These are phyloP conservation scores for Mycena rebaudengoi DNA, from an alignment of 768 basidiomycete genomes.

Conservation along the genomic window DNA sequence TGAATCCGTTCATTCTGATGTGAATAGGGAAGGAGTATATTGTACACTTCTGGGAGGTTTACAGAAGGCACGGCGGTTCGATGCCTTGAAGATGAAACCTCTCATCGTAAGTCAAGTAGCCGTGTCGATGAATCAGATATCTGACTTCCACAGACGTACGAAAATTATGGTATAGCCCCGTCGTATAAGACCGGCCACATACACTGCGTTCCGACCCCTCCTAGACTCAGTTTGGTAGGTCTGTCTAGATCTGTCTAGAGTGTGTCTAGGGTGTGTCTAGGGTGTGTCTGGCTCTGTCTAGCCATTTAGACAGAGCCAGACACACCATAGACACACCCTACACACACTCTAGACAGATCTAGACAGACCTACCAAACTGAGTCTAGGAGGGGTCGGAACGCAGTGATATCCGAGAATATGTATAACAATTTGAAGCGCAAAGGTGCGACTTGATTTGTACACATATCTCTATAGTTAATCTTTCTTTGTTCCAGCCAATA, in stretches of 20 bases:
- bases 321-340: too few species aligned
- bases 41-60: not conserved
- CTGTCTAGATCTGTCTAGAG: too few species aligned
- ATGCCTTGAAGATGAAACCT: not conserved
- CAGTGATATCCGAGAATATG: not conserved
- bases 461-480: not conserved
- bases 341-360: too few species aligned
- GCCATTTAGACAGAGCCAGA: too few species aligned
- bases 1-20: not conserved
- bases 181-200: not conserved
- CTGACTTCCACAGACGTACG: not conserved
- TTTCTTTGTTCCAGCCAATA: not conserved
- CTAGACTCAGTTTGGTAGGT: too few species aligned
- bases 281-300: too few species aligned
- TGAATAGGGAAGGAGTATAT: not conserved
- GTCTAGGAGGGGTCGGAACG: too few species aligned
- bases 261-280: too few species aligned
- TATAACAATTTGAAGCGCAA: slow-evolving; percentile 4
- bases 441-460: not conserved
- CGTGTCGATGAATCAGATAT: not conserved
- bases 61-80: not conserved
- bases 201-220: too few species aligned
- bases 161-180: not conserved
- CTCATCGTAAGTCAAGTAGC: not conserved
- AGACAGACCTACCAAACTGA: too few species aligned